These are phyloP conservation scores for Fusarium sp. DNA, from an alignment of 2,329 filamentous ascomycete genomes.

Conservation along the genomic window DNA sequence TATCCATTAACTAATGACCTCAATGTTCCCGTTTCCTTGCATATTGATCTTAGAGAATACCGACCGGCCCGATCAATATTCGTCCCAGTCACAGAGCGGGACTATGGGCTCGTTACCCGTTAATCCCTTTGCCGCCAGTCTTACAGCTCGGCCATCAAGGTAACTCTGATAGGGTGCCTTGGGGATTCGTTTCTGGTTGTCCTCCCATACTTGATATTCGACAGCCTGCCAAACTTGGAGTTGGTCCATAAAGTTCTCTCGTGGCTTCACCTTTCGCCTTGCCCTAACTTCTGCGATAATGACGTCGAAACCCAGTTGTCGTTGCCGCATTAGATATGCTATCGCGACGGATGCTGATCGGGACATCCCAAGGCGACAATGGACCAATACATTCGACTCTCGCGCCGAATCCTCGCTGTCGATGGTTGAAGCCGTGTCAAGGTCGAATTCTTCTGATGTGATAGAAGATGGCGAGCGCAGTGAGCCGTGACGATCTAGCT, in stretches of 20 bases:
- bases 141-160: conserved; percentile 26
- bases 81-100: conserved; percentile 4
- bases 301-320: conserved; percentile 18
- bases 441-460: background rate
- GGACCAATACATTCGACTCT: conserved; percentile 41
- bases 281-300: conserved; percentile 32
- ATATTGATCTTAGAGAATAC: background rate
- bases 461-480: background rate
- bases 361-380: conserved; percentile 48
- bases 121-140: conserved; percentile 31
- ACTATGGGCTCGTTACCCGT: conserved; percentile 36
- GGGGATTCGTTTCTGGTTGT: conserved; percentile 35
- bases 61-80: conserved; percentile 1
- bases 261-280: conserved; percentile 41
- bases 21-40: background rate
- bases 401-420: conserved; percentile 1
- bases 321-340: conserved; percentile 47
- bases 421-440: conserved; percentile 2
- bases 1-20: conserved; percentile 5
- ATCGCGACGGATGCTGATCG: conserved; percentile 45
- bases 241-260: conserved; percentile 45
- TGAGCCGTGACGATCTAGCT: conserved; percentile 3
- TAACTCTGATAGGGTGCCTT: conserved; percentile 41
- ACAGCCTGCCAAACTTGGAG: conserved; percentile 46
- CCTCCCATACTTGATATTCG: conserved; percentile 44